A percentile compares a stretch with the other conserved stretches of the same genome.
Evolutionary conservation across 2,329 filamentous ascomycete genomes (phyloP).

Genomic region (Phaeosphaeria sp.): DNA sequence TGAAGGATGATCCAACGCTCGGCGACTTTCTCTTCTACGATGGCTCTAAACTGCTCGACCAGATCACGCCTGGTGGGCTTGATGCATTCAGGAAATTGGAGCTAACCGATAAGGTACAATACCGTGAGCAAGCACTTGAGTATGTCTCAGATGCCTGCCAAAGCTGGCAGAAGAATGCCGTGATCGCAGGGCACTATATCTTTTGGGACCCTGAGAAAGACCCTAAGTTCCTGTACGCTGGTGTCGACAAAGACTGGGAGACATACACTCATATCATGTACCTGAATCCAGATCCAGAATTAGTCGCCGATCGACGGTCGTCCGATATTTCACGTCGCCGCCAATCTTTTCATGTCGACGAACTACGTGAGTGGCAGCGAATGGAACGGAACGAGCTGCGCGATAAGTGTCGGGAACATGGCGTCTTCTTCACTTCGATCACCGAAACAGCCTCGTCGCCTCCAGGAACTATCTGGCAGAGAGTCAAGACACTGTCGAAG

Average conservation of each 20-base stretch:
- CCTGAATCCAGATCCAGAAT: constrained; percentile 50
- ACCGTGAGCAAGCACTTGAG: constrained; percentile 51
- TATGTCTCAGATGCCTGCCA: constrained; percentile 51
- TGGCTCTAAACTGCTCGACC: constrained; percentile 58
- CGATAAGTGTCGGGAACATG: neutral
- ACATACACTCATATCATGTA: constrained; percentile 66
- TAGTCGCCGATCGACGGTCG: constrained; percentile 47
- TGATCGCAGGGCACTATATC: constrained; percentile 65
- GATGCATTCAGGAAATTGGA: constrained; percentile 51
- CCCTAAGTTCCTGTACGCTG: constrained; percentile 41
- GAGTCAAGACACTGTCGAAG: constrained; percentile 20
- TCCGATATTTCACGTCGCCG: constrained; percentile 48
- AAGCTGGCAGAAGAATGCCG: constrained; percentile 42
- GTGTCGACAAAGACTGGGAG: constrained; percentile 54
- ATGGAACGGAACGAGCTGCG: constrained; percentile 1
- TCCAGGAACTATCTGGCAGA: constrained; percentile 24
- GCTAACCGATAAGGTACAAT: neutral
- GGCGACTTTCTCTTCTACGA: constrained; percentile 58
- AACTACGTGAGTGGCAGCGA: constrained; percentile 5
- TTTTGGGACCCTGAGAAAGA: constrained; percentile 61
- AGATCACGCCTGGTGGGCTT: constrained; percentile 56
- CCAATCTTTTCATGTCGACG: neutral
- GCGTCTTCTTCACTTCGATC: neutral
- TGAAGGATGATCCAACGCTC: constrained; percentile 47
- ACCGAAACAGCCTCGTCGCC: neutral